Base-by-base conservation (phyloP, 176 grass and related monocot genomes). In the Pontederia paniculata region DNA sequence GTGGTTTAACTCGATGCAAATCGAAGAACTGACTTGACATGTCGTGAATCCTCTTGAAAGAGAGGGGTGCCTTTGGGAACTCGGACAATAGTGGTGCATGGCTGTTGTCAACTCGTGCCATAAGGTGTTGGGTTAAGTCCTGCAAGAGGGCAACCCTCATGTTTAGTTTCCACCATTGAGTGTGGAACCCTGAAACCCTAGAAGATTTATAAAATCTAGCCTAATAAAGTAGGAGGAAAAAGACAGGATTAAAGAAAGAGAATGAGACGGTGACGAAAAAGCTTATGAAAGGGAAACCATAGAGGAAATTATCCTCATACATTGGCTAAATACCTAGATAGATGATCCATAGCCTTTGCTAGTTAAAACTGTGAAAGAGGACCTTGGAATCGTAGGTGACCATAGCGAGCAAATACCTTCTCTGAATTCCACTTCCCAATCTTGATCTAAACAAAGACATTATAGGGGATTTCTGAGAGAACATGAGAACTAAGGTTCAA, bases 401-500 rank as follows among this genome's bases (percentile, higher is more conserved):
- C 78, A 97, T 90, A 37, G 86, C 93, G 73, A 97, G 93, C 23
- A 90, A 58, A 74, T 97, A n/a, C 93, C 76, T 97, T 97, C 80
- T 90, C 83, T 44, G 86, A 86, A 56, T 97, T 97, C 93, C 93
- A 97, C 55, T 84, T 83, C 44, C 80, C 82, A 65, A 97, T 69
- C 69, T 88, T 90, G 52, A 97, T 86, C 93, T 97, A 63, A n/a
- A 50, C 71, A 68, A 67, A 44, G 45, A 58, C 37, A 51, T 63
- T 18, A 67, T 16, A 60, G 16, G 9, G 4, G 9, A 43, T 47
- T 7, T 15, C 43, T 9, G 2, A 31, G 9, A 48, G 12, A 37
- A 15, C 12, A 0, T 3, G 7, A 6, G 16, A 42, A 43, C 11
- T 42, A 12, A 2, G 3, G 14, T 23, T 43, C 3, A 54, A 37